Conservation (phyloP, 257 asterid species). For the Primulina huaijiensis region DNA sequence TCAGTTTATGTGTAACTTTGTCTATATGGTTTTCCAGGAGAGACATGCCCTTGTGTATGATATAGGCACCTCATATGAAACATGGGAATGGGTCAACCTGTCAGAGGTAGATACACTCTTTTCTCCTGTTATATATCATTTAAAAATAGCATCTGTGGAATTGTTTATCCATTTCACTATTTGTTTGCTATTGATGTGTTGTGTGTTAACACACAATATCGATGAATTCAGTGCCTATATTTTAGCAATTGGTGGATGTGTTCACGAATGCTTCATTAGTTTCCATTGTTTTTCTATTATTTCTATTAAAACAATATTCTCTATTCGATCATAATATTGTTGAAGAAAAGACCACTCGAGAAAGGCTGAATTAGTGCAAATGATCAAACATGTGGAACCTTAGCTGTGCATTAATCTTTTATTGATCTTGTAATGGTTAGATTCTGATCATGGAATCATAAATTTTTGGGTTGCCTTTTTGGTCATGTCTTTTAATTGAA, state of each 20-base stretch:
- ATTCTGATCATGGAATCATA: not conserved
- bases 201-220: not conserved
- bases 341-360: not conserved
- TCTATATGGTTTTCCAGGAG: conserved; percentile 44
- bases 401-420: not conserved
- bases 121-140: conserved; percentile 19
- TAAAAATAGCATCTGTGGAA: not conserved
- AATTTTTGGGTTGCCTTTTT: not conserved
- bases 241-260: not conserved
- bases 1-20: conserved; percentile 21
- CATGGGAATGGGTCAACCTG: conserved; percentile 81
- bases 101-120: conserved; percentile 51
- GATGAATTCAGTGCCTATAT: not conserved
- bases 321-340: not conserved
- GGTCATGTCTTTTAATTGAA: not conserved
- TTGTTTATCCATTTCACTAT: not conserved
- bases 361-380: not conserved
- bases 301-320: not conserved
- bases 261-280: not conserved
- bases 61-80: conserved; percentile 50
- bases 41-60: conserved; percentile 68
- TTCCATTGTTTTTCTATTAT: too few species aligned
- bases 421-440: too few species aligned
- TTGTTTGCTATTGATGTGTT: conserved; percentile 11
- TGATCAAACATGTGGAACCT: conserved; percentile 46